Evolutionary conservation across 306 rosid species (phyloP), one percentile per base, ranked within the genome.

Genomic region (Casuarina glauca): DNA sequence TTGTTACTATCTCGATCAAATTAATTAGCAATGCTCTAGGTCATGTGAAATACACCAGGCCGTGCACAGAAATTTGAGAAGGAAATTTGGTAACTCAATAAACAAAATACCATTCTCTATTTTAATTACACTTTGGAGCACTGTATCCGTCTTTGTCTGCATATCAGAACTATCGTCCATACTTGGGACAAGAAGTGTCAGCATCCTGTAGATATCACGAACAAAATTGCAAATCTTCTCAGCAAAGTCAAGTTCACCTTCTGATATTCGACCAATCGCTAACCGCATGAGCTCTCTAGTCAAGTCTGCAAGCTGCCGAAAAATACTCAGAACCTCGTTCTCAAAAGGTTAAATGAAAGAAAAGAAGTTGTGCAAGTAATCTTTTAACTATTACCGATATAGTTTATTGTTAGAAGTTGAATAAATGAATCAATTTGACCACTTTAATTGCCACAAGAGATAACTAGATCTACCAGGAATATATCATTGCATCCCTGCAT

Each of bases 251-350:
- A 91, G 85, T 72, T 95, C 98, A 36, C 98, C 97, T 66, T 92
- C 97, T 32, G 97, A 89, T 83, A 95, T 91, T 69, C 89, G 89
- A 73, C 98, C 98, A 76, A 95, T 95, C 19, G 98, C 98, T 86
- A 95, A 72, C 61, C 98, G 92, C 98, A 95, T 95, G 74, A 95
- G 90, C 88, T 95, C 98, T 76, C 98, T 97, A 39, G 97, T 92
- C 87, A 95, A 89, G 83, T 95, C 97, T 58, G 97, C 96, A 86
- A 95, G 90, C 98, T 95, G 90, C 68, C 78, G 81, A 76, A 51
- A 44, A 87, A 81, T 48, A 83, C 58, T n/a, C 20, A 70, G 76
- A 38, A 72, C 67, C 78, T 67, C 73, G 1, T 69, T 57, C 13
- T 44, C 44, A 49, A 52, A 66, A 35, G 6, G 15, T 6, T 3